These are phyloP conservation scores for Speleostelium caveatum DNA, from an alignment of 78 protist species.

Conservation along the genomic window DNA sequence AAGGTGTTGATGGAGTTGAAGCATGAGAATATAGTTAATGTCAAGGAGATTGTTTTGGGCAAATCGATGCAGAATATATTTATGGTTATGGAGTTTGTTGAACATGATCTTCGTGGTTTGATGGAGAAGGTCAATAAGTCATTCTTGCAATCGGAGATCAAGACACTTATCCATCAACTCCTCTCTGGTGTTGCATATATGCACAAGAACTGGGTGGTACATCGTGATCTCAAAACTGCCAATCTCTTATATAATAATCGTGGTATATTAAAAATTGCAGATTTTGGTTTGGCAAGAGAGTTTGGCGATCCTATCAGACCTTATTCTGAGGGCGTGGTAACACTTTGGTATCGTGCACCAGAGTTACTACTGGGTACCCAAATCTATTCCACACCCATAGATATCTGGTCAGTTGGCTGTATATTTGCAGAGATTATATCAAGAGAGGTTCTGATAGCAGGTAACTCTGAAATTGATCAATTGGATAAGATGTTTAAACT, in stretches of 20 bases:
- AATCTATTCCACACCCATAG: constrained; percentile 96
- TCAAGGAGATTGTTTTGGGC: constrained; percentile 66
- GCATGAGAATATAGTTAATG: constrained; percentile 96
- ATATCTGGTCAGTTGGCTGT: constrained; percentile 99
- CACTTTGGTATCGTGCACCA: constrained; percentile 87
- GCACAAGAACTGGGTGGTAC: constrained; percentile 84
- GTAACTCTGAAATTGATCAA: constrained; percentile 96
- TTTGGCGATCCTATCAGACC: constrained; percentile 93
- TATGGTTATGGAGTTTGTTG: constrained; percentile 86
- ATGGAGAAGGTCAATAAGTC: constrained; percentile 42
- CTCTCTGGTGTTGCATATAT: constrained; percentile 66
- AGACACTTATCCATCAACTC: constrained; percentile 74
- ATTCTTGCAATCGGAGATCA: constrained; percentile 74
- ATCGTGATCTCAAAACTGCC: constrained; percentile 83
- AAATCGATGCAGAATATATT: constrained; percentile 40
- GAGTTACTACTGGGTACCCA: constrained; percentile 87
- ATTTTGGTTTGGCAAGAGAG: constrained; percentile 98
- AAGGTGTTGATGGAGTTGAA: constrained; percentile 91
- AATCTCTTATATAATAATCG: constrained; percentile 70
- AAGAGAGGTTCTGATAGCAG: constrained; percentile 95
- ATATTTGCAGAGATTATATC: constrained; percentile 97
- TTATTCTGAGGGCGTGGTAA: constrained; percentile 93
- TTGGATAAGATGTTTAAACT: constrained; percentile 77
- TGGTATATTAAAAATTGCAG: constrained; percentile 96
- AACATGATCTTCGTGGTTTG: constrained; percentile 79